Evolutionary conservation across 306 rosid genomes (phyloP), one percentile per base, ranked within the genome.

Genomic region (Gillenia trifoliata): DNA sequence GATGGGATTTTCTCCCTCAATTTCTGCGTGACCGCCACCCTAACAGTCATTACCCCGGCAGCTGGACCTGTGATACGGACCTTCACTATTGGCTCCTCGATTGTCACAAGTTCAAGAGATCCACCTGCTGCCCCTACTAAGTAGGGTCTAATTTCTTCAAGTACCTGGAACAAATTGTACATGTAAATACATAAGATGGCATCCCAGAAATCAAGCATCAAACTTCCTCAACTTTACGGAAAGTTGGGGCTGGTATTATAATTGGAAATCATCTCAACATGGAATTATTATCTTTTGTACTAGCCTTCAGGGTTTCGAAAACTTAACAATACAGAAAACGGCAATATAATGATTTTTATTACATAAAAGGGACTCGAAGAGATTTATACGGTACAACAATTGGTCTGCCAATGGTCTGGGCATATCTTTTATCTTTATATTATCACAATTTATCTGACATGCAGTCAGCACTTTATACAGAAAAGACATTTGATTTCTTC

Each of bases 11-110:
- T 94, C 78, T 94, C 99, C 66, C 99, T 84, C 82, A 94, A 79
- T 63, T 94, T 94, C 80, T 92, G 99, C 11, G 97, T 94, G 31
- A 94, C 96, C 19, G 99, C 97, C 73, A 94, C 99, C 70, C 99
- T 89, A 63, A 94, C 99, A 33, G 97, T 92, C 92, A 88, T 89
- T 40, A 94, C 97, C 56, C 96, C 83, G 1, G 76, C 57, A 59
- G 76, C 76, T 12, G 84, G 84, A 43, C 84, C 84, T 1, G 80
- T 81, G 56, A 81, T 81, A 16, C 84, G 38, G 10, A 85, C 78
- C 70, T 85, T 85, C 60, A 82, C 96, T 70, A 94, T 94, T 52
- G 99, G 97, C 78, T 94, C 97, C 64, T 94, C 97, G 60, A 94
- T 94, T 69, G 80, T 81, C 68, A 88, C 97, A 70, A 90, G 87